Evolutionary conservation across 2,329 filamentous ascomycete genomes (phyloP), one percentile per base, ranked within the genome.

Genomic region (Fragosphaeria purpurea): DNA sequence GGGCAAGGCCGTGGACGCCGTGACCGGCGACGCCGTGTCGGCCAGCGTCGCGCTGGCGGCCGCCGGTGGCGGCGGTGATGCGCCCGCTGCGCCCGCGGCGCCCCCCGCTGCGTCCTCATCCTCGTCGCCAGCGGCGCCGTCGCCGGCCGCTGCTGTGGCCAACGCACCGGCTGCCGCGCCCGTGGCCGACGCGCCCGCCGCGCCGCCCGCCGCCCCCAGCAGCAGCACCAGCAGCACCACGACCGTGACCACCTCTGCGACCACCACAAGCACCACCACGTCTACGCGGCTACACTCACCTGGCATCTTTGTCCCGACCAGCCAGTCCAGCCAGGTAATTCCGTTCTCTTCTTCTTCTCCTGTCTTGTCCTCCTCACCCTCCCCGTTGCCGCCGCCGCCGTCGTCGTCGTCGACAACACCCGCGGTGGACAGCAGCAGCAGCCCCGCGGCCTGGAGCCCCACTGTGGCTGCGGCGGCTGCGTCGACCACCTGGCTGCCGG

Each of bases 1-100:
- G 12, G 76, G 76, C 44, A 61, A 70, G 48, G 62, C 61, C 38
- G 62, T 69, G 0, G 50, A 66, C 30, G 68, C 69, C 5, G 58
- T 60, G 6, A 60, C 62, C 3, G 61, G 61, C 7, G 50, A 63
- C 1, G 41, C 43, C 10, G 51, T 57, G 35, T 41, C 55, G 1
- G 46, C 52, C 7, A 33, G 34, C 34, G 41, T 50, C 5, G 51
- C 54, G 1, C 34, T 49, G 42, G 34, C 51, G 8, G 40, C 37
- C 7, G 44, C 31, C 45, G 44, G 13, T 37, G 46, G 37, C 37
- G 32, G 33, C 22, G n/a, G 11, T n/a, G n/a, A n/a, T 22, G 7
- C 46, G 44, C 34, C 46, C 8, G 45, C 32, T 9, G 42, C 45
- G 22, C 12, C 32, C 5, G 7, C n/a, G 10, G 5, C 37, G 33